Conservation (phyloP, 2,329 filamentous ascomycete genomes). For the Trichoderma polysporum region DNA sequence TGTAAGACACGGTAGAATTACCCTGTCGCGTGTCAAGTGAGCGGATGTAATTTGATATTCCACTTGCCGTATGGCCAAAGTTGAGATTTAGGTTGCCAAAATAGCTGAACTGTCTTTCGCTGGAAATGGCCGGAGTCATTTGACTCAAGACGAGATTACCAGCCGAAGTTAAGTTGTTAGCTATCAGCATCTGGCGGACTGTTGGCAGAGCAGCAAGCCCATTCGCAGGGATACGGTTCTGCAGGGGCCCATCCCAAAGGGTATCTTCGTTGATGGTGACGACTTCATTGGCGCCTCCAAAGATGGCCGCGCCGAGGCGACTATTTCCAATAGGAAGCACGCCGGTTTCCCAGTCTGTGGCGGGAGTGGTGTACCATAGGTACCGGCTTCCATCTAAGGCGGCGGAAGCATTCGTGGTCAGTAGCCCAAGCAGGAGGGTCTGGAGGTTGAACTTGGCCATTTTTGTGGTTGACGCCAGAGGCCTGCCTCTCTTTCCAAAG, state of each 20-base stretch:
- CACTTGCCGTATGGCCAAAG: conserved; percentile 32
- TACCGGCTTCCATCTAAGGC: conserved; percentile 21
- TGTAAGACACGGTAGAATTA: conserved; percentile 37
- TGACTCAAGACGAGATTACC: conserved; percentile 32
- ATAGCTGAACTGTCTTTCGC: conserved; percentile 18
- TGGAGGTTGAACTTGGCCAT: conserved; percentile 16
- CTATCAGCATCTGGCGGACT: conserved; percentile 38
- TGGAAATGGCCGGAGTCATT: background rate
- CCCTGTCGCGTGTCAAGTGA: conserved; percentile 40
- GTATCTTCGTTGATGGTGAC: conserved; percentile 46
- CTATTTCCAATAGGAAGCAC: conserved; percentile 48
- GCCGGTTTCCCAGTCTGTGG: conserved; percentile 25
- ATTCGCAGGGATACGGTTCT: conserved; percentile 38
- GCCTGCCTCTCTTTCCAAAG: background rate
- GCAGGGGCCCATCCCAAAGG: conserved; percentile 41
- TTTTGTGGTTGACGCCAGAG: background rate
- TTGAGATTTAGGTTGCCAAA: conserved; percentile 34
- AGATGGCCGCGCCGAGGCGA: conserved; percentile 39
- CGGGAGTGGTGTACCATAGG: conserved; percentile 24
- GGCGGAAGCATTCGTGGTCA: background rate
- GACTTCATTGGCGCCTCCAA: conserved; percentile 41
- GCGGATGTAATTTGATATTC: conserved; percentile 36
- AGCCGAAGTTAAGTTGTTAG: conserved; percentile 38
- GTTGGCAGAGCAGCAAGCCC: conserved; percentile 34
- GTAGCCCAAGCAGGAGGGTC: background rate